phyloP scores from a whole-genome alignment of 805 yeast genomes.

The Wickerhamiella vanderwaltii region DNA sequence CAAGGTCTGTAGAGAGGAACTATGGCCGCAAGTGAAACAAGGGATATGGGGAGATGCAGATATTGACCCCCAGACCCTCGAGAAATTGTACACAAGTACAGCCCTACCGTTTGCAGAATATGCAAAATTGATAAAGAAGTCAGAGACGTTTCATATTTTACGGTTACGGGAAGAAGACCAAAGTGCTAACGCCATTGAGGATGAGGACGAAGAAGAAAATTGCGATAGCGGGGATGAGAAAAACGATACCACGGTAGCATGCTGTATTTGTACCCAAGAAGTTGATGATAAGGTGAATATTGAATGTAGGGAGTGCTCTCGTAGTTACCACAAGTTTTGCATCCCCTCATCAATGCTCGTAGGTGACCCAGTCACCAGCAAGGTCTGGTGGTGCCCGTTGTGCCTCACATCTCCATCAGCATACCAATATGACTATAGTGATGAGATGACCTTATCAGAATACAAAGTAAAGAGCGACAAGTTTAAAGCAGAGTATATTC shows the following conservation, averaged over 20 bases:
- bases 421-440: constrained; percentile 72
- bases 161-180: background rate
- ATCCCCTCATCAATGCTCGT: too few species aligned
- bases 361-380: too few species aligned
- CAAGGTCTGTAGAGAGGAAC: constrained; percentile 18
- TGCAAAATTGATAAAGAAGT: too few species aligned
- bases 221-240: background rate
- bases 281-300: too few species aligned
- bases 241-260: too few species aligned
- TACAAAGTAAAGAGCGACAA: constrained; percentile 46
- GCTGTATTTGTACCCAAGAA: too few species aligned
- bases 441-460: constrained; percentile 43
- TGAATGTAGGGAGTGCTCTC: too few species aligned
- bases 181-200: constrained; percentile 7
- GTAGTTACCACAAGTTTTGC: too few species aligned
- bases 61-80: too few species aligned
- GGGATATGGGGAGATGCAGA: too few species aligned
- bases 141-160: too few species aligned
- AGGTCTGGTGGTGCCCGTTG: constrained; percentile 68
- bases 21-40: too few species aligned
- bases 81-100: constrained; percentile 16
- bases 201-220: constrained; percentile 42
- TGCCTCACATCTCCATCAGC: constrained; percentile 82
- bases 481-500: constrained; percentile 36
- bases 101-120: constrained; percentile 25